Evolutionary conservation across 371 early-diverging fungal species (phyloP).

Genomic region (Apophysomyces variabilis): DNA sequence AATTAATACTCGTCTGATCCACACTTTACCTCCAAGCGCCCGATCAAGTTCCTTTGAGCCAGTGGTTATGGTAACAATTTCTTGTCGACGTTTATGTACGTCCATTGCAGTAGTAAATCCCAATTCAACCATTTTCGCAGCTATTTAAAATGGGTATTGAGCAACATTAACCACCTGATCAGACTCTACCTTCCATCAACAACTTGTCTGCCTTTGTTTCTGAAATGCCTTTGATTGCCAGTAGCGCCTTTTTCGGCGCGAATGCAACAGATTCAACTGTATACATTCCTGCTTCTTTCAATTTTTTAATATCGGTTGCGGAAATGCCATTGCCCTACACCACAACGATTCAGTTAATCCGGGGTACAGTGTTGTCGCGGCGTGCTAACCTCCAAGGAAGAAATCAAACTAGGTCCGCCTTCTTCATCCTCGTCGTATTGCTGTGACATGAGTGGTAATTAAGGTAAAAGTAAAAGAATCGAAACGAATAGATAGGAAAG

Average conservation of each 20-base stretch:
- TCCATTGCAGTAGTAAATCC: slow-evolving; percentile 98
- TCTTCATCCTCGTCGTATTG: slow-evolving; percentile 16
- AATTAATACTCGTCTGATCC: neutral
- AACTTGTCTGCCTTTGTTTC: slow-evolving; percentile 99
- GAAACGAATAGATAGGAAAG: neutral
- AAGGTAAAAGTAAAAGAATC: neutral
- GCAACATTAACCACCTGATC: neutral
- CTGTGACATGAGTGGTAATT: slow-evolving; percentile 19
- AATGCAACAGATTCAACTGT: slow-evolving; percentile 98
- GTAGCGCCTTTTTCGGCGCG: slow-evolving; percentile 93
- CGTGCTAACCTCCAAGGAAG: slow-evolving; percentile 20
- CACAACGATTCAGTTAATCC: neutral
- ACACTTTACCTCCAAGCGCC: slow-evolving; percentile 80
- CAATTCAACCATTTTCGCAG: slow-evolving; percentile 93
- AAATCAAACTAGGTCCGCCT: slow-evolving; percentile 15
- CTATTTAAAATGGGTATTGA: slow-evolving; percentile 47
- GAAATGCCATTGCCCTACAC: slow-evolving; percentile 82
- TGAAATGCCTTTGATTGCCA: slow-evolving; percentile 97
- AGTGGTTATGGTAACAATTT: slow-evolving; percentile 91
- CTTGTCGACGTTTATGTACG: slow-evolving; percentile 87
- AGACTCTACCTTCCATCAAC: slow-evolving; percentile 82
- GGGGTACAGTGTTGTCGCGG: neutral
- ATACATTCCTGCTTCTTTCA: slow-evolving; percentile 91
- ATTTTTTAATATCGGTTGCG: slow-evolving; percentile 84
- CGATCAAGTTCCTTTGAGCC: slow-evolving; percentile 97